These are phyloP conservation scores for Teunomyces barrocoloradensis DNA, from an alignment of 805 yeast species.

Conservation along the genomic window DNA sequence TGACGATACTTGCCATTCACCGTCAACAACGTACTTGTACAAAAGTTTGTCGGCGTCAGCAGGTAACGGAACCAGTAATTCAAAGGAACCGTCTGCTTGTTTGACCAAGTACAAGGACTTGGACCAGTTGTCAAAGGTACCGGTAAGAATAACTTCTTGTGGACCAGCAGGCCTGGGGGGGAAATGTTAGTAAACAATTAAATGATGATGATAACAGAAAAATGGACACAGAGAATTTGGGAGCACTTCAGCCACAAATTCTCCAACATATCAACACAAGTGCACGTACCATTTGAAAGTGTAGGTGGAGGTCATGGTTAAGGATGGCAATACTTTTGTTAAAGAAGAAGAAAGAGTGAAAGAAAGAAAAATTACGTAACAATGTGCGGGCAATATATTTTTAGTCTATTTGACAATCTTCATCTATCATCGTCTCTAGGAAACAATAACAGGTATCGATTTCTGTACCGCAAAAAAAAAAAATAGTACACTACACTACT, in stretches of 20 bases:
- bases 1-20: constrained; percentile 53
- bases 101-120: constrained; percentile 59
- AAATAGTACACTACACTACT: too few relatives aligned
- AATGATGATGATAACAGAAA: background rate
- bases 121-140: constrained; percentile 67
- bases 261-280: background rate
- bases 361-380: constrained; percentile 4
- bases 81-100: constrained; percentile 58
- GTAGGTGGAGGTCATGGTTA: constrained; percentile 30
- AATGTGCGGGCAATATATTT: constrained; percentile 1
- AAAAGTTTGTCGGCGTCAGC: constrained; percentile 37
- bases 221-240: background rate
- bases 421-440: background rate
- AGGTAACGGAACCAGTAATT: constrained; percentile 55
- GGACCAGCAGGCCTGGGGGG: constrained; percentile 43
- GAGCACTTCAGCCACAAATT: background rate
- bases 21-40: constrained; percentile 70
- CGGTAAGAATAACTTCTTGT: constrained; percentile 61
- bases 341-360: background rate
- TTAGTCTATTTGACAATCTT: background rate
- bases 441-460: background rate
- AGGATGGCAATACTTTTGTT: background rate
- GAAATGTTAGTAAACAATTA: constrained; percentile 21
- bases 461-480: background rate
- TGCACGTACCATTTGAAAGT: constrained; percentile 41